phyloP scores from a whole-genome alignment of 768 basidiomycete genomes.

The Tylopilus balloui region DNA sequence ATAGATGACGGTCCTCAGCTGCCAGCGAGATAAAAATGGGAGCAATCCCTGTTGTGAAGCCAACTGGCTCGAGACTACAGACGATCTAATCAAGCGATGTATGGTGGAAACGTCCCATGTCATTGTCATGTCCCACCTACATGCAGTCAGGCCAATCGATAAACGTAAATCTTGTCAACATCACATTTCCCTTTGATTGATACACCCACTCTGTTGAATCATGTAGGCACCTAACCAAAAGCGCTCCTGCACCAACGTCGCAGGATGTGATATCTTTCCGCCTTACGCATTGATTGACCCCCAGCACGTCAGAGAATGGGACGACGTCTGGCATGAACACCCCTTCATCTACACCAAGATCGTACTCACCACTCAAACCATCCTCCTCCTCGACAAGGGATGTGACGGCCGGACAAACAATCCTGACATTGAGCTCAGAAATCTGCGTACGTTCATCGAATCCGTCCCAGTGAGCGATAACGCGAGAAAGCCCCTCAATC shows the following conservation, averaged over 20 bases:
- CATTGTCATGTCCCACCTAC: too few relatives aligned
- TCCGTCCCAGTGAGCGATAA: conserved; percentile 41
- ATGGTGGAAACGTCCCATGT: too few relatives aligned
- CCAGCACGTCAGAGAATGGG: conserved; percentile 42
- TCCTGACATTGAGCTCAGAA: conserved; percentile 37
- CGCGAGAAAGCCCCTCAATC: conserved; percentile 42
- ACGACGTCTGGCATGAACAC: conserved; percentile 48
- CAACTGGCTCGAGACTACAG: too few relatives aligned
- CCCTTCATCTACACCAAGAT: conserved; percentile 54
- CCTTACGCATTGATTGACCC: conserved; percentile 36
- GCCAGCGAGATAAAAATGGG: too few relatives aligned
- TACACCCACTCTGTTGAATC: too few relatives aligned
- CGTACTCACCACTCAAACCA: conserved; percentile 34
- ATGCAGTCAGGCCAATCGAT: too few relatives aligned
- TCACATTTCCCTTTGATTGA: too few relatives aligned
- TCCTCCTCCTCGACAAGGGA: conserved; percentile 53
- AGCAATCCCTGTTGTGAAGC: too few relatives aligned
- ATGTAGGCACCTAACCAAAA: too few relatives aligned
- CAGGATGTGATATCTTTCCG: conserved; percentile 8
- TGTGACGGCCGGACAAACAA: conserved; percentile 47
- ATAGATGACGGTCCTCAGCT: too few relatives aligned
- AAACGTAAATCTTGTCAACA: too few relatives aligned
- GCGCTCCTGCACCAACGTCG: not conserved
- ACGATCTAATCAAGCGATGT: too few relatives aligned
- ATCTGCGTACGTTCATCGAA: conserved; percentile 48